phyloP scores from a whole-genome alignment of 768 basidiomycete genomes.

The Leccinum boreale region DNA sequence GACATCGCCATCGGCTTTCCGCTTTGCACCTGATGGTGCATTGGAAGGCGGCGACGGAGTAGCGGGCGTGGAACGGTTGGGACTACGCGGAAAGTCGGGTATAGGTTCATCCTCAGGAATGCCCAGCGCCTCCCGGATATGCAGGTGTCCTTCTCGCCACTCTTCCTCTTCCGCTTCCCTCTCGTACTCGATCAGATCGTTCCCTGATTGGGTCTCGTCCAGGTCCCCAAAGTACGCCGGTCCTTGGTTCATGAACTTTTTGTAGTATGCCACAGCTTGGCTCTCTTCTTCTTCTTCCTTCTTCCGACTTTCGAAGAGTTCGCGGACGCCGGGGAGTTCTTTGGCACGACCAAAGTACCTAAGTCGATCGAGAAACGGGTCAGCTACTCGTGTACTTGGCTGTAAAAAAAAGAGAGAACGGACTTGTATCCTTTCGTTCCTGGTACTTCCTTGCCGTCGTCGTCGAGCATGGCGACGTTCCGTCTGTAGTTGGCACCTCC shows the following conservation, averaged over 20 bases:
- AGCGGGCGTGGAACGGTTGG: conserved; percentile 3
- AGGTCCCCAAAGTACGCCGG: conserved; percentile 89
- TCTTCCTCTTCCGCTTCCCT: conserved; percentile 67
- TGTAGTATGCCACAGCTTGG: conserved; percentile 68
- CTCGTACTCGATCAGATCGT: conserved; percentile 71
- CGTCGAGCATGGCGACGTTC: conserved; percentile 91
- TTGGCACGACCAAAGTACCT: conserved; percentile 98
- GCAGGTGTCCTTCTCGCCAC: conserved; percentile 60
- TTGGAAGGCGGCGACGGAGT: conserved; percentile 20
- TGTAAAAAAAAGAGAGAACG: conserved; percentile 20
- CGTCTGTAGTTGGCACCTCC: conserved; percentile 96
- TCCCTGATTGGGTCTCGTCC: conserved; percentile 62
- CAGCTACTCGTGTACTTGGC: not conserved
- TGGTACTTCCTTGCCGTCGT: conserved; percentile 93
- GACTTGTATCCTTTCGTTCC: conserved; percentile 98
- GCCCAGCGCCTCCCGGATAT: conserved; percentile 51
- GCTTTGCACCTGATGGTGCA: conserved; percentile 40
- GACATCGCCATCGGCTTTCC: conserved; percentile 50
- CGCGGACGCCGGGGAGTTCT: conserved; percentile 91
- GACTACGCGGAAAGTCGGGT: conserved; percentile 46
- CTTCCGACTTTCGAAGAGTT: conserved; percentile 87
- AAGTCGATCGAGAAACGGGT: not conserved
- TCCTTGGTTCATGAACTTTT: conserved; percentile 85
- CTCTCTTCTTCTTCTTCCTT: conserved; percentile 90
- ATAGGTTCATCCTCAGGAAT: conserved; percentile 49